phyloP scores from a whole-genome alignment of 371 early-diverging fungal genomes.

The Mucor saturninus region DNA sequence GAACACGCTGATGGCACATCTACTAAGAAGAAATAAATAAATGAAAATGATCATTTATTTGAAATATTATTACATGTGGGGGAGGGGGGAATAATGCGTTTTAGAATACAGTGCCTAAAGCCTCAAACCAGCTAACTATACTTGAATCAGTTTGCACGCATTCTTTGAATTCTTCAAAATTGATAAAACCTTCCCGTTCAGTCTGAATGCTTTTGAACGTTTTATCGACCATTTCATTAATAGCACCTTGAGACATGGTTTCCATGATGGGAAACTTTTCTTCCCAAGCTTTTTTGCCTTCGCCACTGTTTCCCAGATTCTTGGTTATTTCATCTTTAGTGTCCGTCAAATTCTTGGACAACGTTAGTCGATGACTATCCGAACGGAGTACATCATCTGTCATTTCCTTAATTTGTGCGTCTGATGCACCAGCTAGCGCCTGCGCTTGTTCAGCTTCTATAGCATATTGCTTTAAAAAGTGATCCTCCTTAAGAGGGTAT shows the following conservation, averaged over 20 bases:
- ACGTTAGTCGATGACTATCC: slow-evolving; percentile 21
- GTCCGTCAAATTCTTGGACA: slow-evolving; percentile 6
- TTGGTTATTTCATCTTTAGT: background rate
- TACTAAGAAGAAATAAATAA: slow-evolving; percentile 23
- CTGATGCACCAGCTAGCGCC: slow-evolving; percentile 15
- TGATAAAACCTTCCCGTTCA: slow-evolving; percentile 66
- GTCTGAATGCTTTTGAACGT: slow-evolving; percentile 74
- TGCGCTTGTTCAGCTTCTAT: slow-evolving; percentile 34
- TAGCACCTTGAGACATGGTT: slow-evolving; percentile 89
- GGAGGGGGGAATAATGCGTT: background rate
- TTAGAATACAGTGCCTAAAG: slow-evolving; percentile 74
- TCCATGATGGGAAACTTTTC: slow-evolving; percentile 86
- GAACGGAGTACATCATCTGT: slow-evolving; percentile 21
- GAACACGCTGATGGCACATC: slow-evolving; percentile 35
- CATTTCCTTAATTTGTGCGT: slow-evolving; percentile 22
- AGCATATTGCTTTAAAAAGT: slow-evolving; percentile 38
- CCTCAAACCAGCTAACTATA: slow-evolving; percentile 76
- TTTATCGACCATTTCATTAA: slow-evolving; percentile 93
- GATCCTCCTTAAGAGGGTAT: slow-evolving; percentile 47
- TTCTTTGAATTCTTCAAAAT: slow-evolving; percentile 76
- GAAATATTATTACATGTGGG: background rate
- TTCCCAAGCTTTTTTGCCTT: slow-evolving; percentile 51
- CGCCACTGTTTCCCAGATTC: background rate
- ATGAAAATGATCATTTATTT: background rate
- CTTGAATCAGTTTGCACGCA: slow-evolving; percentile 73